Conservation (phyloP, 768 basidiomycete species). For the Amylocystis lapponica region DNA sequence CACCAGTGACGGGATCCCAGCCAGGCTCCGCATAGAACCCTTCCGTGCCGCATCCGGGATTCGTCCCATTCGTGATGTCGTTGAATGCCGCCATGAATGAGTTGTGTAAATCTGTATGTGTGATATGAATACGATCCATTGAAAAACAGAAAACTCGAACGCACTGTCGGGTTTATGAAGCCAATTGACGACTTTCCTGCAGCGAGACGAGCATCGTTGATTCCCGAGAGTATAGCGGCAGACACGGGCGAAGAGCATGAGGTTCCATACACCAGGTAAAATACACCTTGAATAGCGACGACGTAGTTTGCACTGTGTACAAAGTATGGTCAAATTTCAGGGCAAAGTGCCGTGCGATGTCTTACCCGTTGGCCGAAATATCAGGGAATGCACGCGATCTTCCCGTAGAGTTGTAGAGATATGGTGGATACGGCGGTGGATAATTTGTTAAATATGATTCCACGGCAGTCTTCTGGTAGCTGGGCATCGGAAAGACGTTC, state of each 20-base stretch:
- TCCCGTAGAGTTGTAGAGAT: conserved; percentile 29
- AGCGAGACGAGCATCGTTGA: conserved; percentile 33
- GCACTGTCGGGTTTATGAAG: conserved; percentile 30
- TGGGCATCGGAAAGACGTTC: conserved; percentile 33
- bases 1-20: conserved; percentile 29
- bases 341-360: background rate
- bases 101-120: conserved; percentile 37
- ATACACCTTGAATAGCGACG: conserved; percentile 23
- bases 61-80: conserved; percentile 21
- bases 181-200: conserved; percentile 26
- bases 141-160: background rate
- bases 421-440: conserved; percentile 28
- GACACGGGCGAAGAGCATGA: conserved; percentile 60
- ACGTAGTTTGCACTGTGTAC: conserved; percentile 27
- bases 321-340: background rate
- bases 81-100: conserved; percentile 35
- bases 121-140: background rate
- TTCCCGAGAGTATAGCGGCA: conserved; percentile 53
- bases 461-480: conserved; percentile 30
- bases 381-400: conserved; percentile 25
- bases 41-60: conserved; percentile 27
- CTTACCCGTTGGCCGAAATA: conserved; percentile 29
- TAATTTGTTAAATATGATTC: conserved; percentile 19
- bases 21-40: conserved; percentile 26
- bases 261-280: conserved; percentile 46